Conservation (phyloP, 257 asterid species). For the Ajuga chamaepitys region DNA sequence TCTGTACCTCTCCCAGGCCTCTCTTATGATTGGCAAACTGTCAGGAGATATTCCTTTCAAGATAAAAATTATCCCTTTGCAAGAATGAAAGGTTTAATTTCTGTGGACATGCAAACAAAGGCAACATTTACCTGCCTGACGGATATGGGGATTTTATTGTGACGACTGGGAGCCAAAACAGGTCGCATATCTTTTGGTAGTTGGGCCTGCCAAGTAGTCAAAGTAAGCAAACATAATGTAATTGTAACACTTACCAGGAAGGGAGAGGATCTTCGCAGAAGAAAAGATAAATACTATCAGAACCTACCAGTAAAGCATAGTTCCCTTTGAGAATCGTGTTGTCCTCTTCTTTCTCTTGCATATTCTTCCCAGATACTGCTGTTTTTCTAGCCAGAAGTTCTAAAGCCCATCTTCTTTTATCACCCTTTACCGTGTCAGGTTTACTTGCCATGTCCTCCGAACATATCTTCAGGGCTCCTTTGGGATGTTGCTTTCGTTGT, state of each 20-base stretch:
- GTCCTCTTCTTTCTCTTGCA: conserved; percentile 55
- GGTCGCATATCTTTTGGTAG: conserved; percentile 96
- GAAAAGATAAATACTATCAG: conserved; percentile 4
- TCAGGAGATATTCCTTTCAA: not conserved
- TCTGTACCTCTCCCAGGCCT: conserved; percentile 6
- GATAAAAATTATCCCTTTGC: not conserved
- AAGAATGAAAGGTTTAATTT: not conserved
- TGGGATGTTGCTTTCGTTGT: conserved; percentile 27
- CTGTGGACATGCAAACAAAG: conserved; percentile 5
- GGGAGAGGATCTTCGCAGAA: conserved; percentile 6
- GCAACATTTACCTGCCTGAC: conserved; percentile 71
- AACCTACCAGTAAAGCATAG: conserved; percentile 59
- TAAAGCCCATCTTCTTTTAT: conserved; percentile 93
- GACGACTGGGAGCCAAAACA: conserved; percentile 62
- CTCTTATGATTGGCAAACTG: not conserved
- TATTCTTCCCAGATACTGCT: conserved; percentile 45
- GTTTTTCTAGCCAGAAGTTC: conserved; percentile 88
- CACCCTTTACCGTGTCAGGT: conserved; percentile 45
- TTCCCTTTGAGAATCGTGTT: conserved; percentile 53
- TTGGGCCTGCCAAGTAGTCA: conserved; percentile 61
- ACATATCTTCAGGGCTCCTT: conserved; percentile 31
- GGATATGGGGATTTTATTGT: conserved; percentile 66
- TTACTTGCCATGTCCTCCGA: conserved; percentile 34
- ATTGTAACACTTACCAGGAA: conserved; percentile 11
- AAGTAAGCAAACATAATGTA: conserved; percentile 9